Evolutionary conservation across 768 basidiomycete genomes (phyloP).

Genomic region (Leccinellum rugosiceps): DNA sequence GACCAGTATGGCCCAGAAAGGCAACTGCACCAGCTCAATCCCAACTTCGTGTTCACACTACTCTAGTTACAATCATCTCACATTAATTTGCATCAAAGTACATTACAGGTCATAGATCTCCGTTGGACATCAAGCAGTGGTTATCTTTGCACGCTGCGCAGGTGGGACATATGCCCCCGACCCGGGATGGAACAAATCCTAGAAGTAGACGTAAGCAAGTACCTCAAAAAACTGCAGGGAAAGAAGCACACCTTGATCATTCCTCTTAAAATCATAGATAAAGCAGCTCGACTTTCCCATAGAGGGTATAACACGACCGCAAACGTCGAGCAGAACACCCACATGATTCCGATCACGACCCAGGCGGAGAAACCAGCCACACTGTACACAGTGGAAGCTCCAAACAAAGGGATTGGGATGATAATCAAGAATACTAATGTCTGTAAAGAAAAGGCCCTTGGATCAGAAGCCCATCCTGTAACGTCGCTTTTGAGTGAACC

Average conservation of each 20-base stretch:
- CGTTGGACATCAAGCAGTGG: not conserved
- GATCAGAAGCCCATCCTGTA: not conserved
- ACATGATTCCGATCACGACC: slow-evolving; percentile 79
- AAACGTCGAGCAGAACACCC: slow-evolving; percentile 76
- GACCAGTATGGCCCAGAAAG: slow-evolving; percentile 6
- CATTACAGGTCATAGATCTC: not conserved
- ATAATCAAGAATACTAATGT: slow-evolving; percentile 63
- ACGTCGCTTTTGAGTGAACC: slow-evolving; percentile 15
- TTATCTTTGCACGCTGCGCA: not conserved
- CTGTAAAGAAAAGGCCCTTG: slow-evolving; percentile 27
- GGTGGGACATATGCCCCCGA: slow-evolving; percentile 37
- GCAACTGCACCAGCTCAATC: not conserved
- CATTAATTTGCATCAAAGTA: not conserved
- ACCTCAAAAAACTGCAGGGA: not conserved
- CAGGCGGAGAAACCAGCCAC: slow-evolving; percentile 67
- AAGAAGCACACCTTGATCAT: slow-evolving; percentile 52
- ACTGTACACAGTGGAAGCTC: slow-evolving; percentile 69
- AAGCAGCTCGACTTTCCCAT: slow-evolving; percentile 73
- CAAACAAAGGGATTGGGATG: slow-evolving; percentile 86
- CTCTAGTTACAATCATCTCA: not conserved
- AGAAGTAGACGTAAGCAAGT: not conserved
- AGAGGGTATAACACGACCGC: slow-evolving; percentile 83
- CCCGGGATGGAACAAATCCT: slow-evolving; percentile 43
- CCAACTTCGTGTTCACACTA: not conserved
- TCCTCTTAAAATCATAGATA: slow-evolving; percentile 57